Percentiles rank a stretch among this genome's conserved stretches.
phyloP scores from a whole-genome alignment of 169 alveolate genomes.

The Plasmodium relictum region DNA sequence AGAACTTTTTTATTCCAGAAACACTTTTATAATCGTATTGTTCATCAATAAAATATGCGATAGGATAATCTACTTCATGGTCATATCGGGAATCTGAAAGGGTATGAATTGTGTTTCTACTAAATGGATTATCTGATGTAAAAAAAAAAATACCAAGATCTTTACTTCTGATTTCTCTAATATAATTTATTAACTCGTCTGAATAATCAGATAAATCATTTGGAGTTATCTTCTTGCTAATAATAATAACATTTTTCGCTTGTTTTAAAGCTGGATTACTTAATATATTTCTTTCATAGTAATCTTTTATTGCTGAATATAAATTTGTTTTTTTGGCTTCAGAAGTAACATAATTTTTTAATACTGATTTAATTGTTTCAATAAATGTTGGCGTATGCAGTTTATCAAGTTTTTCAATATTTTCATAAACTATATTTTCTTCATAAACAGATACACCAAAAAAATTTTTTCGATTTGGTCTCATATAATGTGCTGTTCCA shows the following conservation, averaged over 20 bases:
- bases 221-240: slow-evolving; percentile 11
- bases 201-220: slow-evolving; percentile 21
- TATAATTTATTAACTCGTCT: slow-evolving; percentile 44
- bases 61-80: slow-evolving; percentile 3
- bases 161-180: slow-evolving; percentile 53
- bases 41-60: slow-evolving; percentile 18
- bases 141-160: slow-evolving; percentile 27
- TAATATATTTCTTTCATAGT: slow-evolving; percentile 46
- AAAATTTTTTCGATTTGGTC: not conserved
- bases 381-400: not conserved
- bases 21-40: not conserved
- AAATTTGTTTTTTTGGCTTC: slow-evolving; percentile 8
- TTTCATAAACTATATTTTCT: slow-evolving; percentile 31
- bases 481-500: slow-evolving; percentile 9
- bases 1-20: slow-evolving; percentile 31
- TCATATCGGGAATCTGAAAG: slow-evolving; percentile 26
- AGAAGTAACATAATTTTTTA: not conserved
- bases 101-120: not conserved
- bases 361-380: not conserved
- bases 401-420: not conserved
- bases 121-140: not conserved
- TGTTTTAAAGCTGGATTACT: not conserved
- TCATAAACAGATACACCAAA: slow-evolving; percentile 23
- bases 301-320: slow-evolving; percentile 21
- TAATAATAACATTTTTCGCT: slow-evolving; percentile 20